Base-by-base conservation (phyloP, 257 asterid species). In the Solanum neorickii region DNA sequence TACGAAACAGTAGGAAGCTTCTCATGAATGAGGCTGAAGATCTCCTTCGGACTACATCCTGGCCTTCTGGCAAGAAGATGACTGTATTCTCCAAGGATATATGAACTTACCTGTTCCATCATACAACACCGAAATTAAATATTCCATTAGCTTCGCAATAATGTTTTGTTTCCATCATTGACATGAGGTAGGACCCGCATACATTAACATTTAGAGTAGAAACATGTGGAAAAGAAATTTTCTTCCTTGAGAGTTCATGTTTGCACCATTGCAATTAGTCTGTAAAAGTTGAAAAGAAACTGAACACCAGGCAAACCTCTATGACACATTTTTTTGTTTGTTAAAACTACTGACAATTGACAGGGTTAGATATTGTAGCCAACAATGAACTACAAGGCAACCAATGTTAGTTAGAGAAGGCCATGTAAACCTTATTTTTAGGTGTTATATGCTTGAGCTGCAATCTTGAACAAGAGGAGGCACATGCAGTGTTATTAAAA, bases 1-100 rank as follows among this genome's bases (percentile, higher is more conserved):
- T 92, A 96, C 99, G 98, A 93, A 86, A 96, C 98, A 88, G 99
- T 91, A 84, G 99, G 99, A 88, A 94, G 98, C 94, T 96, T 96
- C 95, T 96, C 99, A 27, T 96, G 95, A 91, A 96, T 92, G 89
- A 94, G 66, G 90, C 91, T 80, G 91, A 96, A 96, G 89, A 96
- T 92, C 90, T 96, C 99, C 91, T 90, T 95, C 13, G 98, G 98
- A 90, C 94, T 90, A 91, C 95, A 96, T 82, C 98, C 98, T 82
- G 98, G 99, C 86, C 99, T 95, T 90, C 98, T 92, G 86, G 95
- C 94, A 87, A 96, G 94, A 92, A 95, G 97, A 93, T 96, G 99
- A 85, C 99, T 89, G 90, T 96, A 96, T 89, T 96, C 99, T 90
- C 99, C 99, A 92, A 96, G 99, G 86, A 96, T 88, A 89, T 96